Conservation (phyloP, 345 rosid genomes). For the Linum lewisii region DNA sequence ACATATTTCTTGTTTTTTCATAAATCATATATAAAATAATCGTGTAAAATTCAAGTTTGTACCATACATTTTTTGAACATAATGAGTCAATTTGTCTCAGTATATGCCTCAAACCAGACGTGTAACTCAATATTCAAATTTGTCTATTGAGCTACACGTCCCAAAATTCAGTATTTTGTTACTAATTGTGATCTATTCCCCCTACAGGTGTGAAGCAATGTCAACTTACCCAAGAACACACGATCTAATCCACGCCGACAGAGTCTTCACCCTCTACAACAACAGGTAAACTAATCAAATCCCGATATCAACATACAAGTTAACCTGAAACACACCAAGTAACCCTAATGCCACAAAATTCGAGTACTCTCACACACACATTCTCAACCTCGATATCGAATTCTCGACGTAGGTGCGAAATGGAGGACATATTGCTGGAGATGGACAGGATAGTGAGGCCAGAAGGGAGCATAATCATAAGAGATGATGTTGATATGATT, state of each 20-base stretch:
- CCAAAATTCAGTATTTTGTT: not conserved
- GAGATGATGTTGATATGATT: slow-evolving; percentile 50
- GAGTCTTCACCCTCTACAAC: slow-evolving; percentile 27
- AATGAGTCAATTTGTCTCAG: too few species aligned
- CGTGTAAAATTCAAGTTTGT: too few species aligned
- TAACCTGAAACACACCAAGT: too few species aligned
- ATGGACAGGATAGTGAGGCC: slow-evolving; percentile 65
- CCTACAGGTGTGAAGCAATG: slow-evolving; percentile 48
- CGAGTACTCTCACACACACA: too few species aligned
- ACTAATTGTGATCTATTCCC: not conserved
- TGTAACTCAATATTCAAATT: too few species aligned
- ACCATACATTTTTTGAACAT: too few species aligned
- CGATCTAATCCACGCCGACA: slow-evolving; percentile 39
- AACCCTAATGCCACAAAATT: too few species aligned
- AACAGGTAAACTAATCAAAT: slow-evolving; percentile 21
- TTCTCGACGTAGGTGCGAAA: slow-evolving; percentile 34
- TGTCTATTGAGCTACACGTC: too few species aligned
- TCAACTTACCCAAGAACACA: slow-evolving; percentile 53
- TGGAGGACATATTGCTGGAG: slow-evolving; percentile 47
- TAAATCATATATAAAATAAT: too few species aligned
- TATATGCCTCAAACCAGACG: too few species aligned
- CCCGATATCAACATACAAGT: not conserved
- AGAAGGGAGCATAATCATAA: slow-evolving; percentile 45
- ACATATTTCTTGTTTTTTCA: too few species aligned
- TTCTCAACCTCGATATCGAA: too few species aligned